Base-by-base conservation (phyloP, 2,329 filamentous ascomycete species). In the Teratosphaeria epicoccoides region DNA sequence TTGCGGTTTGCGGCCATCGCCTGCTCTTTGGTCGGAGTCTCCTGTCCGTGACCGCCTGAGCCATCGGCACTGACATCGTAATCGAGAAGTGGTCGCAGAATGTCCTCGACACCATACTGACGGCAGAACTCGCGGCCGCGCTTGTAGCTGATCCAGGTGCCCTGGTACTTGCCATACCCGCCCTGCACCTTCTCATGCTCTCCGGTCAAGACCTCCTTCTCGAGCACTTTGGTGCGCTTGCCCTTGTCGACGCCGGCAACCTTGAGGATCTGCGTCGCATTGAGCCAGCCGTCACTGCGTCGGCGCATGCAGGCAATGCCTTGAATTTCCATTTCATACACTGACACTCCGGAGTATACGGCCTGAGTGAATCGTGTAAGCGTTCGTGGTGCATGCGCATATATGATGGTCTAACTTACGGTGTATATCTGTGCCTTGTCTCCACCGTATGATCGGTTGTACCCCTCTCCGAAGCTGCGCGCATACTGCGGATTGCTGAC, bases 241-340 rank as follows among this genome's bases (percentile, higher is more conserved):
- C 91, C 93, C 73, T 98, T 98, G 66, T 96, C 91, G 55, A 98
- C 89, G 48, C 90, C 90, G 29, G 93, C 93, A 29, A 97, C 90
- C 67, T 98, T 98, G 58, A 98, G 80, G 59, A 98, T 97, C 70
- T 98, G 93, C 0, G 93, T 98, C 49, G 93, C 93, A 72, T 98
- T 98, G 59, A 98, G 78, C 88, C 91, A 97, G 59, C 88, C 91
- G 70, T 98, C 93, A 60, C 87, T 85, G 58, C 93, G 85, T 53
- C 93, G 84, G 68, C 93, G 88, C 93, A 98, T 98, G 48, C 97
- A 90, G 23, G 89, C 88, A 58, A 98, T 77, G 45, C 81, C 82
- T 67, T 95, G 94, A 55, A 97, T 87, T 68, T 96, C 90, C 89
- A 97, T 96, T 71, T 98, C 93, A 73, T 97, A 98, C 14, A 98